Base-by-base conservation (phyloP, 164 flowering plant species). In the Hamamelis virginiana region DNA sequence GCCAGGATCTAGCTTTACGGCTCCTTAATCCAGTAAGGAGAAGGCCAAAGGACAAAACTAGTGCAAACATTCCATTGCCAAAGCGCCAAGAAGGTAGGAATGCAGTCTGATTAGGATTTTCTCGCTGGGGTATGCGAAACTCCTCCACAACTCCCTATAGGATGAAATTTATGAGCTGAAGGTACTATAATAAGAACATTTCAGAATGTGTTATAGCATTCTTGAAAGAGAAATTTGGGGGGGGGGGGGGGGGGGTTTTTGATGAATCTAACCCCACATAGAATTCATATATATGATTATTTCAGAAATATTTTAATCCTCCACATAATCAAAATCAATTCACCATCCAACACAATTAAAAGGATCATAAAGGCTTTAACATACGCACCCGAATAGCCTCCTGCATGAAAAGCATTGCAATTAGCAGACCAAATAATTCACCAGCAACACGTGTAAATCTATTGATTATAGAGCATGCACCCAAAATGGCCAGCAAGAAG, bases 391-490 rank as follows among this genome's bases (percentile, higher is more conserved):
- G 78, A 71, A 95, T 89, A 27, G 98, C 98, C 76, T 95, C 89
- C 82, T 95, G 98, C 96, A 95, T 89, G 77, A 95, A 95, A 45
- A 95, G 94, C 97, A 92, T 89, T 58, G 98, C 97, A 53, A 95
- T 95, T n/a, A 95, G 89, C 71, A 92, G 78, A 43, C 98, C 98
- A 77, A 95, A 95, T 26, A 92, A 79, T 84, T 95, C 98, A 62
- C 98, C 98, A 67, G 97, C 97, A 65, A 95, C 43, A 41, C 98
- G 94, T 10, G 98, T 95, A 74, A 95, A 95, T 60, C 97, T 80
- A 72, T 91, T 95, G 75, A 95, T 95, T 26, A 95, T 83, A 41
- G 97, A 92, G 85, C 98, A 95, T 56, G 97, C 98, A 48, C 97
- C 97, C 68, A 92, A 73, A 59, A 91, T 61, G 44, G 97, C 89